These are phyloP conservation scores for Aspergillus quadricinctus DNA, from an alignment of 2,329 filamentous ascomycete species.

Conservation along the genomic window DNA sequence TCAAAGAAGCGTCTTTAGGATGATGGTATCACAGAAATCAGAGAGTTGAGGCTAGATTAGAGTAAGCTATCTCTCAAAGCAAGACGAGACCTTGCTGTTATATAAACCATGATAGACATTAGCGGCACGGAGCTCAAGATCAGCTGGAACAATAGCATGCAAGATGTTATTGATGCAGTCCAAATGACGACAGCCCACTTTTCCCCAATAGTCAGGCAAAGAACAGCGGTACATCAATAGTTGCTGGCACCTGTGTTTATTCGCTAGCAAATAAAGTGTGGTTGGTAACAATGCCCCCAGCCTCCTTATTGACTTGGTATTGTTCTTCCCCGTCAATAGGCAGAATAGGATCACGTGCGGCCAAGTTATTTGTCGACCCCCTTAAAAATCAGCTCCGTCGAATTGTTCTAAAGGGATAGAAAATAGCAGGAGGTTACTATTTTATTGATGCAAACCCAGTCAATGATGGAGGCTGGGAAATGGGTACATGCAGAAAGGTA, in stretches of 20 bases:
- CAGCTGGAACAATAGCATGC: constrained; percentile 1
- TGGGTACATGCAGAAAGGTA: neutral
- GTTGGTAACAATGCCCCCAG: constrained; percentile 9
- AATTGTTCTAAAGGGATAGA: neutral
- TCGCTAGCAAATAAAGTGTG: neutral
- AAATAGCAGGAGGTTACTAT: neutral
- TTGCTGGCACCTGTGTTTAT: neutral
- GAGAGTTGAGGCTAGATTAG: neutral
- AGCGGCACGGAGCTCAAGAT: neutral
- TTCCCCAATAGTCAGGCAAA: neutral
- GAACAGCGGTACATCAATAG: constrained; percentile 4
- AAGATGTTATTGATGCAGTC: neutral
- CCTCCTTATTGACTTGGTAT: constrained; percentile 11
- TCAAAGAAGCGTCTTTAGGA: neutral
- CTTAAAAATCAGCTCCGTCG: neutral
- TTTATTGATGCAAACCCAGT: neutral
- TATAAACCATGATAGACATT: neutral
- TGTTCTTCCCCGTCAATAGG: constrained; percentile 20
- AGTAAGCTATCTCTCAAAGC: neutral
- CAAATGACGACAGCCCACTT: neutral
- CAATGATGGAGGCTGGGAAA: neutral
- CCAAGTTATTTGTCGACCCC: neutral
- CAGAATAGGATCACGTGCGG: constrained; percentile 15
- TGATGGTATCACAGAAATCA: neutral
- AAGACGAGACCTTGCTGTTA: neutral